Evolutionary conservation across 768 basidiomycete genomes (phyloP).

Genomic region (Pisolithus albus): DNA sequence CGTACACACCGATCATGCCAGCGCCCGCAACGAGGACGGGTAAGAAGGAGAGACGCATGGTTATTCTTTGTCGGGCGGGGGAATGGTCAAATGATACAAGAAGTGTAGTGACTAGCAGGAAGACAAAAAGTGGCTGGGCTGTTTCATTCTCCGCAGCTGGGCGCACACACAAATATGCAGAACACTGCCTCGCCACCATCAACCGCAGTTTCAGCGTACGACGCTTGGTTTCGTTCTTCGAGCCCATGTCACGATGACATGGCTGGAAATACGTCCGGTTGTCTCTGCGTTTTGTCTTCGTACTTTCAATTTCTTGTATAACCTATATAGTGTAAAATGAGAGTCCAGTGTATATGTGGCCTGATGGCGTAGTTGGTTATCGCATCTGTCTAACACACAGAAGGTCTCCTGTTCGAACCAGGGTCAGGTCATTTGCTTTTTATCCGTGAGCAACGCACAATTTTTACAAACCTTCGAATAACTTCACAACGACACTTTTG

Average conservation of each 20-base stretch:
- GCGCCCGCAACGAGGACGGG: constrained; percentile 34
- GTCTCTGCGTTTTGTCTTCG: too few species aligned
- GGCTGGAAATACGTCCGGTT: too few species aligned
- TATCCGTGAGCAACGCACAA: too few species aligned
- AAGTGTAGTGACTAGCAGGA: neutral
- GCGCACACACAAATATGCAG: neutral
- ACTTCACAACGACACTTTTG: too few species aligned
- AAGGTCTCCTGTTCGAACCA: constrained; percentile 69
- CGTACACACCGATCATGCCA: constrained; percentile 21
- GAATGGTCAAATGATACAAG: neutral
- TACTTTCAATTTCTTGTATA: too few species aligned
- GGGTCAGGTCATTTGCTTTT: constrained; percentile 34
- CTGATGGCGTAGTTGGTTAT: constrained; percentile 78
- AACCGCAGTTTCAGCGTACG: neutral
- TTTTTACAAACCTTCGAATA: too few species aligned
- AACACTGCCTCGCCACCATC: neutral
- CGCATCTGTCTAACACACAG: constrained; percentile 81
- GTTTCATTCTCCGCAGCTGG: neutral
- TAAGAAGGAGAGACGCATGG: constrained; percentile 34
- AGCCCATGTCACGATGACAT: too few species aligned
- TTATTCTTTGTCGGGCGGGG: neutral
- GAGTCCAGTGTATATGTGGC: constrained; percentile 8
- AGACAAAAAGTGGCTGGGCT: too few species aligned
- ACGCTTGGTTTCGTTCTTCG: neutral
- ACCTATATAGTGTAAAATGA: too few species aligned